Percentiles rank a stretch among this genome's conserved stretches.
These are phyloP conservation scores for Ambrosia trifida DNA, from an alignment of 129 eudicot genomes.

Conservation along the genomic window DNA sequence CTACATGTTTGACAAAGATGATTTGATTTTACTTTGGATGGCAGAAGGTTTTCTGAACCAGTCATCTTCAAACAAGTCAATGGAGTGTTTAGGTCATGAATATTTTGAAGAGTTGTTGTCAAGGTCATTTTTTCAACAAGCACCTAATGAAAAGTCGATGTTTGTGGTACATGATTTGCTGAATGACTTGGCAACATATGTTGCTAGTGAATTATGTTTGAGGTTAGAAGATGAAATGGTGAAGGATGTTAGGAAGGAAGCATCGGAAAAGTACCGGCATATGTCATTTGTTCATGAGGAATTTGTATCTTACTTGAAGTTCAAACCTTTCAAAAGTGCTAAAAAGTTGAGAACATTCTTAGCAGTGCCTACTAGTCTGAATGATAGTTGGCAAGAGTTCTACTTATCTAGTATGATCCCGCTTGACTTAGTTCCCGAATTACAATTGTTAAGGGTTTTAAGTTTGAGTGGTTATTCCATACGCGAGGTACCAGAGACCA, in stretches of 20 bases:
- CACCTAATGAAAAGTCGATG: neutral
- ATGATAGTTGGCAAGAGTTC: neutral
- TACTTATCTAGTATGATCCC: conserved; percentile 1
- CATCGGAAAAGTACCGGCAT: neutral
- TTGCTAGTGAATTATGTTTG: conserved; percentile 8
- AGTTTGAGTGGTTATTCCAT: neutral
- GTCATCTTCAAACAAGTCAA: neutral
- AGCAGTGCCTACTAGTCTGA: neutral
- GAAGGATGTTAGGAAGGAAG: neutral
- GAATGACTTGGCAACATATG: conserved; percentile 3
- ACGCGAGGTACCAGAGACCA: neutral
- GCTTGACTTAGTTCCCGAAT: neutral
- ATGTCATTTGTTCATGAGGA: conserved; percentile 7
- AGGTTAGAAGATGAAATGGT: neutral
- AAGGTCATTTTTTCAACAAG: conserved; percentile 11
- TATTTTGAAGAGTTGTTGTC: conserved; percentile 3
- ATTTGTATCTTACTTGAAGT: conserved; percentile 3
- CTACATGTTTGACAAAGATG: neutral
- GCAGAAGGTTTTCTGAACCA: conserved; percentile 11
- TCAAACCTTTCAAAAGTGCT: neutral
- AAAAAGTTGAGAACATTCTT: conserved; percentile 19
- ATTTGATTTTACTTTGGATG: conserved; percentile 4
- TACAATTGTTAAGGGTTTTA: conserved; percentile 7
- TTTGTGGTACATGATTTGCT: conserved; percentile 8
- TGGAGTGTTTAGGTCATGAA: conserved; percentile 11